phyloP scores from a whole-genome alignment of 371 early-diverging fungal genomes.

The Capillidium rhysosporum region DNA sequence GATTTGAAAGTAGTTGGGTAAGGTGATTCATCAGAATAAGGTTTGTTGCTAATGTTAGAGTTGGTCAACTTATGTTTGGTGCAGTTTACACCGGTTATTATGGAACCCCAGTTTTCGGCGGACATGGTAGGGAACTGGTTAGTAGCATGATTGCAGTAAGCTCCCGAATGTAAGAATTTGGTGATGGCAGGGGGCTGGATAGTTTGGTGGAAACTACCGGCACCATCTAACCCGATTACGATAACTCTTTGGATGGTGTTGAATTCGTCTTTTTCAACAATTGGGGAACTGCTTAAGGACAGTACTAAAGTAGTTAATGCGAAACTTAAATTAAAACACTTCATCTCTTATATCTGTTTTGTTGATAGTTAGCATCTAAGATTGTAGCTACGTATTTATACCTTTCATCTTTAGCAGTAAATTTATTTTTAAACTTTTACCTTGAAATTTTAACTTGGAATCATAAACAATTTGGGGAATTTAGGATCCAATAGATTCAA shows the following conservation, averaged over 20 bases:
- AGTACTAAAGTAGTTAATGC: too few species aligned
- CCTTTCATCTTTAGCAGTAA: too few species aligned
- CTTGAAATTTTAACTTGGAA: too few species aligned
- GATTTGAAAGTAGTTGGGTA: constrained; percentile 9
- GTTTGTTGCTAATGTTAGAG: neutral
- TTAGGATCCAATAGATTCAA: too few species aligned
- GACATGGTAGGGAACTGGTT: constrained; percentile 5
- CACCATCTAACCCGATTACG: neutral
- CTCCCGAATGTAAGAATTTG: neutral
- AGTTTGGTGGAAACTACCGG: neutral
- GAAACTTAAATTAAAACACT: too few species aligned
- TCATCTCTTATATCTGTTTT: too few species aligned
- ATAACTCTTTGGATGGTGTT: neutral
- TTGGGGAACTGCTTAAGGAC: neutral
- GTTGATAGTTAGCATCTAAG: too few species aligned
- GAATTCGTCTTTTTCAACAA: neutral
- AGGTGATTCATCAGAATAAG: constrained; percentile 3
- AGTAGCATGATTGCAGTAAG: neutral
- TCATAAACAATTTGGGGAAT: too few species aligned
- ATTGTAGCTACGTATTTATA: too few species aligned
- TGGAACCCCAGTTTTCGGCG: constrained; percentile 10
- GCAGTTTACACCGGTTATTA: constrained; percentile 7
- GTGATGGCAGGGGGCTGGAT: neutral
- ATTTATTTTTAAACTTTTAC: too few species aligned
- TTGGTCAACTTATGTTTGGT: constrained; percentile 8